phyloP scores from a whole-genome alignment of 2,329 filamentous ascomycete species.

The Orbilia oligospora region DNA sequence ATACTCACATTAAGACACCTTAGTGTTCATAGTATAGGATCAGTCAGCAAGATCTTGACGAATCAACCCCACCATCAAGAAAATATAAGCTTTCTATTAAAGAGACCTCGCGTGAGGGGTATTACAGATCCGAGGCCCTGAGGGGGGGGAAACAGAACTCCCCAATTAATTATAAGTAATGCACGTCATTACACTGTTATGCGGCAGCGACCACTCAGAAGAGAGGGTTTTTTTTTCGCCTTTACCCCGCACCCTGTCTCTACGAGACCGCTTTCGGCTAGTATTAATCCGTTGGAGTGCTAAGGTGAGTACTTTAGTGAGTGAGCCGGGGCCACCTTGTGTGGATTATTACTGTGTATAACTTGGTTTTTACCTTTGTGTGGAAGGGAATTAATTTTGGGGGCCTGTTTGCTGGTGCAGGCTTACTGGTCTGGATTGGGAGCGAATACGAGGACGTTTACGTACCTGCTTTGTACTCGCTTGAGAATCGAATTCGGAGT shows the following conservation, averaged over 20 bases:
- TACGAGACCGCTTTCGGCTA: constrained; percentile 9
- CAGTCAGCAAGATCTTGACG: background rate
- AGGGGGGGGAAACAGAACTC: background rate
- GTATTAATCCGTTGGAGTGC: too few species aligned
- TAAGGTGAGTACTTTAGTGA: background rate
- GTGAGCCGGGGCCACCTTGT: background rate
- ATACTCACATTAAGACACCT: too few species aligned
- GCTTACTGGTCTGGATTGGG: too few species aligned
- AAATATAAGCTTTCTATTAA: constrained; percentile 5
- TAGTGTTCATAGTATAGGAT: background rate
- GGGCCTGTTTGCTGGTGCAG: background rate
- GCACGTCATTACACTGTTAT: constrained; percentile 23
- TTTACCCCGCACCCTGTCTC: constrained; percentile 20
- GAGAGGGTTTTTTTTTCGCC: background rate
- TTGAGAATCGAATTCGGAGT: too few species aligned
- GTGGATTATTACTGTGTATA: too few species aligned
- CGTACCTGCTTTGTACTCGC: too few species aligned
- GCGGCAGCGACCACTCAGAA: background rate
- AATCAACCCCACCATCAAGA: constrained; percentile 16
- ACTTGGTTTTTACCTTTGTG: too few species aligned
- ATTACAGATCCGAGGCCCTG: background rate
- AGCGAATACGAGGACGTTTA: background rate
- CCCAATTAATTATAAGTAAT: too few species aligned
- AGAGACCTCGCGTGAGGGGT: constrained; percentile 5
- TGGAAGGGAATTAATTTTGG: too few species aligned